These are phyloP conservation scores for Kluyveromyces sp. DNA, from an alignment of 1,139 yeast species.

Conservation along the genomic window DNA sequence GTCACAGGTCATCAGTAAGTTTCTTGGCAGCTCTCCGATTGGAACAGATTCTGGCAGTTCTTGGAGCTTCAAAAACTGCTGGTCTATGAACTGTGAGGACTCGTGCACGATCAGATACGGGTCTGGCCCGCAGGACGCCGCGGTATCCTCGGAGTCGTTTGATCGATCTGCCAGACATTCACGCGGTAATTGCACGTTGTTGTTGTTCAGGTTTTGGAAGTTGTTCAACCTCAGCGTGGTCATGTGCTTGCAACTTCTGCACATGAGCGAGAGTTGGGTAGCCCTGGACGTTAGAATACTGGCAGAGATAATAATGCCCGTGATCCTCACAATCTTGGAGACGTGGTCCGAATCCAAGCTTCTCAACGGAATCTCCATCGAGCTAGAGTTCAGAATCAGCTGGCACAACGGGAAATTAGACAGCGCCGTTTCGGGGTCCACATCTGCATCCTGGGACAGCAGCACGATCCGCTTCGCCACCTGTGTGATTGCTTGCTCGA, in stretches of 20 bases:
- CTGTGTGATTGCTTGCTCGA: constrained; percentile 84
- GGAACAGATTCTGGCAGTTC: constrained; percentile 98
- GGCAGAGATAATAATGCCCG: constrained; percentile 90
- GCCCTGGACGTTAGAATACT: constrained; percentile 88
- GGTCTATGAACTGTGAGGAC: constrained; percentile 85
- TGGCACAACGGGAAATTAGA: constrained; percentile 73
- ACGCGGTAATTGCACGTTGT: constrained; percentile 60
- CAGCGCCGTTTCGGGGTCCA: constrained; percentile 14
- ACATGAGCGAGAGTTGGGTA: constrained; percentile 73
- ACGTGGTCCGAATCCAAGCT: constrained; percentile 83
- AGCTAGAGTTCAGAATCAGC: constrained; percentile 65
- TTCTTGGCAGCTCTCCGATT: constrained; percentile 98
- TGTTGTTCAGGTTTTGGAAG: constrained; percentile 62
- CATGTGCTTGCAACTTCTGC: constrained; percentile 83
- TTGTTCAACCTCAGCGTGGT: constrained; percentile 52
- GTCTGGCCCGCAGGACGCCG: constrained; percentile 72
- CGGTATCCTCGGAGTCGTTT: constrained; percentile 24
- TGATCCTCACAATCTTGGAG: constrained; percentile 80
- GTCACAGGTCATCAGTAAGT: constrained; percentile 80
- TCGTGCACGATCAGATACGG: constrained; percentile 94
- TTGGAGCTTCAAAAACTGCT: constrained; percentile 86
- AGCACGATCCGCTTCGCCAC: constrained; percentile 75
- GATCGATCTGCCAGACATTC: constrained; percentile 45
- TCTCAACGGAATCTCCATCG: constrained; percentile 68
- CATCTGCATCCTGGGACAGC: constrained; percentile 38